A percentile compares a stretch with the other conserved stretches of the same genome.
These are phyloP conservation scores for Vitellaria paradoxa DNA, from an alignment of 179 eudicot species.

Conservation along the genomic window DNA sequence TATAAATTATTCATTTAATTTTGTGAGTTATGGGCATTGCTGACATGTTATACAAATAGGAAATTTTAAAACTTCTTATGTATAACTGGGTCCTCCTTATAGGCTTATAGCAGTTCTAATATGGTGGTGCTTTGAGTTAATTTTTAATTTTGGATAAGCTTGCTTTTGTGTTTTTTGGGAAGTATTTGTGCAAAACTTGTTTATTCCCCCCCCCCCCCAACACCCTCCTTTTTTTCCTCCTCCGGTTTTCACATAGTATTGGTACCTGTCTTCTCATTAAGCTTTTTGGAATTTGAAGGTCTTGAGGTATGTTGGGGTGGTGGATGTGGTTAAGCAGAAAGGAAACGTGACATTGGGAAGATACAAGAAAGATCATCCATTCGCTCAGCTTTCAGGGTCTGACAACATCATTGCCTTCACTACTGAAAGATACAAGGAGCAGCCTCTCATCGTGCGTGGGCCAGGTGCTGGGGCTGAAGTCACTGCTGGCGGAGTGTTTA, in stretches of 20 bases:
- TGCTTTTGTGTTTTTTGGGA: no score
- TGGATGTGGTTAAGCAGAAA: conserved; percentile 62
- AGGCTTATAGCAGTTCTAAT: no score
- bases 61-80: no score
- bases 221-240: not conserved
- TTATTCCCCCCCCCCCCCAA: not conserved
- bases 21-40: no score
- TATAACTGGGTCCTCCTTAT: no score
- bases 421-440: conserved; percentile 77
- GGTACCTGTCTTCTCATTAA: not conserved
- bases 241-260: not conserved
- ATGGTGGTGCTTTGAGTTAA: no score
- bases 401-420: conserved; percentile 93
- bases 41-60: no score
- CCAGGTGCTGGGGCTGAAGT: conserved; percentile 99
- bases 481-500: conserved; percentile 95
- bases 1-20: no score
- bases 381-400: conserved; percentile 92
- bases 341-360: conserved; percentile 68
- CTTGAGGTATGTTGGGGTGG: conserved; percentile 87
- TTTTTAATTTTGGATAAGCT: no score
- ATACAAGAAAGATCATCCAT: conserved; percentile 92
- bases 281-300: conserved; percentile 41
- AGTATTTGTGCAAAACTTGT: no score
- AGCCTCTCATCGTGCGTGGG: conserved; percentile 90